Conservation (phyloP, 2,329 filamentous ascomycete genomes). For the Spiromastix sp. region DNA sequence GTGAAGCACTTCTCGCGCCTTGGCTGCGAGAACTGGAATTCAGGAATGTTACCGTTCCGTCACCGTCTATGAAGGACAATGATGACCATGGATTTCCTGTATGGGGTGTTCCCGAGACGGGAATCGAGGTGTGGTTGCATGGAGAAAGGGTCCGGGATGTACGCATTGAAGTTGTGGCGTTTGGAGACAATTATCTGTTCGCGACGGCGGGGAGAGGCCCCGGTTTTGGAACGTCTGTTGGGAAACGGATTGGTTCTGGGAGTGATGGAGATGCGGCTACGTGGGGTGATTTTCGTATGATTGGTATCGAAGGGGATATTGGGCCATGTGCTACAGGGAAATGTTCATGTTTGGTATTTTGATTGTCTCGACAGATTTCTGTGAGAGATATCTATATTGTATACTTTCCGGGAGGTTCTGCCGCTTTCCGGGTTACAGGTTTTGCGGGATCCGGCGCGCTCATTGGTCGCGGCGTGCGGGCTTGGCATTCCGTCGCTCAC, state of each 20-base stretch:
- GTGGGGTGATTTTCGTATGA: constrained; percentile 30
- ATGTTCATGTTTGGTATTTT: constrained; percentile 28
- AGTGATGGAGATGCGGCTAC: constrained; percentile 13
- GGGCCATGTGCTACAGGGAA: constrained; percentile 29
- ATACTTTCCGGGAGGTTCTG: no score
- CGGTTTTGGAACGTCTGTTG: constrained; percentile 17
- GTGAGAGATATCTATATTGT: no score
- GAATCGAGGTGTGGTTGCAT: constrained; percentile 41
- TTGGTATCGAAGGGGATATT: constrained; percentile 40
- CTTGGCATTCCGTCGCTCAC: no score
- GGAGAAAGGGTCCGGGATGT: constrained; percentile 41
- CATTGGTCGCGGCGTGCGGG: background rate
- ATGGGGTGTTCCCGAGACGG: constrained; percentile 29
- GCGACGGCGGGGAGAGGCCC: constrained; percentile 41
- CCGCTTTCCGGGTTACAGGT: no score
- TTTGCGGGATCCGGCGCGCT: no score
- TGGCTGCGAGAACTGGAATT: constrained; percentile 55
- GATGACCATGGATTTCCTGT: constrained; percentile 1
- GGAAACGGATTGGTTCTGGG: constrained; percentile 10
- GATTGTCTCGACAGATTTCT: no score
- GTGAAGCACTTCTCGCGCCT: constrained; percentile 50
- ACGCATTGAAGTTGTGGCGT: constrained; percentile 47
- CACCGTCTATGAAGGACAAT: constrained; percentile 5
- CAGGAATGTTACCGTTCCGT: constrained; percentile 43
- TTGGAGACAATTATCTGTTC: constrained; percentile 49